Evolutionary conservation across 2,329 filamentous ascomycete species (phyloP).

Genomic region (Pyrenophora tritici-repentis): DNA sequence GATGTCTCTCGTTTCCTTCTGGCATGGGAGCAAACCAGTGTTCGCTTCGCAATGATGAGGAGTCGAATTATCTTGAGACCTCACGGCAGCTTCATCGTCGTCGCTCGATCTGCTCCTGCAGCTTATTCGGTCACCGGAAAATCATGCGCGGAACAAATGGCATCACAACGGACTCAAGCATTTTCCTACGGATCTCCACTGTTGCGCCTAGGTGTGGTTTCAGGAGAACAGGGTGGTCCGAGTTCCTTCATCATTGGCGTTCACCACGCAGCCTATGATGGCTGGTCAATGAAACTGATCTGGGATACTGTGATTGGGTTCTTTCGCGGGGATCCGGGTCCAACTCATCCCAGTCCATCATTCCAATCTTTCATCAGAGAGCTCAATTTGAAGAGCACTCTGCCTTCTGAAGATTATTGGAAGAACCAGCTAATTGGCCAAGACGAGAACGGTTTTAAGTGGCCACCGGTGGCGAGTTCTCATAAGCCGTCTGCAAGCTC

Average conservation of each 20-base stretch:
- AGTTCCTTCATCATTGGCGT: background rate
- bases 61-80: background rate
- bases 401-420: background rate
- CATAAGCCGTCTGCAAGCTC: background rate
- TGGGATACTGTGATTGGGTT: background rate
- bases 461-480: background rate
- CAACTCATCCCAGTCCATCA: background rate
- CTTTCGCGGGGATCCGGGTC: background rate
- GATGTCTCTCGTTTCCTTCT: background rate
- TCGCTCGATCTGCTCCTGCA: background rate
- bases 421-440: background rate
- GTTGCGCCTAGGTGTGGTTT: background rate
- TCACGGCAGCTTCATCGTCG: background rate
- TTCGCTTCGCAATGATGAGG: background rate
- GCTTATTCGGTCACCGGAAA: background rate
- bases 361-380: background rate
- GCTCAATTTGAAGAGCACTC: background rate
- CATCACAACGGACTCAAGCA: background rate
- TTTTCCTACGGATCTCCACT: background rate
- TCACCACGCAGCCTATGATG: background rate
- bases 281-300: background rate
- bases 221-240: background rate
- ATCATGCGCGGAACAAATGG: background rate
- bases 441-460: background rate
- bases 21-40: background rate